Conservation (phyloP, 208 protist genomes). For the Crithidia expoeki region DNA sequence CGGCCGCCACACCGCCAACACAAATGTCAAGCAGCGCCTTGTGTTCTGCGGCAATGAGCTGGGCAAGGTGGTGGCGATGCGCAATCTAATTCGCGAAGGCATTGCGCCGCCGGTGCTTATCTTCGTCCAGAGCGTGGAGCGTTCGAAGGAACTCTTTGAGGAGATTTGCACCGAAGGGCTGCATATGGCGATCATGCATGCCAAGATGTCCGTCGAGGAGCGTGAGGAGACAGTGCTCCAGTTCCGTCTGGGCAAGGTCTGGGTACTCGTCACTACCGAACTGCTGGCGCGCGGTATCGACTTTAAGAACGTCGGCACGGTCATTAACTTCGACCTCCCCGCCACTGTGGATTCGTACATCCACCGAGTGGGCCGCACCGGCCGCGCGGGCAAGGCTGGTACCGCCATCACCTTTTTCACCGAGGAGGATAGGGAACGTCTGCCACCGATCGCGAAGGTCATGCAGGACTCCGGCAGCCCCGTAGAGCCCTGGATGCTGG, state of each 20-base stretch:
- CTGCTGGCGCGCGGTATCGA: slow-evolving; percentile 98
- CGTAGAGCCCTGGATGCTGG: slow-evolving; percentile 96
- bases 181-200: slow-evolving; percentile 91
- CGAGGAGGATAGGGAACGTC: slow-evolving; percentile 91
- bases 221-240: slow-evolving; percentile 94
- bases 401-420: slow-evolving; percentile 97
- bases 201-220: slow-evolving; percentile 88
- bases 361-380: slow-evolving; percentile 95
- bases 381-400: slow-evolving; percentile 88
- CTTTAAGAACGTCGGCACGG: slow-evolving; percentile 96
- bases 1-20: slow-evolving; percentile 74
- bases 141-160: slow-evolving; percentile 96
- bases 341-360: slow-evolving; percentile 95
- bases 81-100: slow-evolving; percentile 93
- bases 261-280: slow-evolving; percentile 97
- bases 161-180: slow-evolving; percentile 92
- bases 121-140: slow-evolving; percentile 98
- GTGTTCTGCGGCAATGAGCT: slow-evolving; percentile 96
- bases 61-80: slow-evolving; percentile 96
- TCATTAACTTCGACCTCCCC: slow-evolving; percentile 99
- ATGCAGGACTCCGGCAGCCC: slow-evolving; percentile 92
- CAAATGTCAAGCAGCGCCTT: slow-evolving; percentile 89
- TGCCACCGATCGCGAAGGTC: slow-evolving; percentile 90
- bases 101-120: slow-evolving; percentile 96
- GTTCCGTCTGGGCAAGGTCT: slow-evolving; percentile 96